These are phyloP conservation scores for Nemania bipapillata DNA, from an alignment of 2,329 filamentous ascomycete genomes.

Conservation along the genomic window DNA sequence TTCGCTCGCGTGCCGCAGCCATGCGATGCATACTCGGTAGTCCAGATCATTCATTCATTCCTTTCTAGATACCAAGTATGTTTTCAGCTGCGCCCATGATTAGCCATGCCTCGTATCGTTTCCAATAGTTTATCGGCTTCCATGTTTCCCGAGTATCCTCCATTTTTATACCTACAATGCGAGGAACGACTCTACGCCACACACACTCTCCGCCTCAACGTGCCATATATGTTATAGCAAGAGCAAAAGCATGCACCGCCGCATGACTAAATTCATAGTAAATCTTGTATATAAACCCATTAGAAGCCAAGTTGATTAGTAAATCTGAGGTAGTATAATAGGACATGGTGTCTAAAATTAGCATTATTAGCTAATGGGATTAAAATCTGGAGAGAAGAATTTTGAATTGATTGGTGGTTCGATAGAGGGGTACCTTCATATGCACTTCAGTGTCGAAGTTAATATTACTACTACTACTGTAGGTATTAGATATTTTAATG, in stretches of 20 bases:
- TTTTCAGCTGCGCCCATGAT: background rate
- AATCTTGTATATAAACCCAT: no score
- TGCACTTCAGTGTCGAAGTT: no score
- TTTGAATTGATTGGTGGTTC: background rate
- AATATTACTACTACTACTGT: no score
- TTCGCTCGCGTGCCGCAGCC: background rate
- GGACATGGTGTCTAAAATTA: no score
- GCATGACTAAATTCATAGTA: background rate
- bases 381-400: background rate
- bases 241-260: no score
- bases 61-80: background rate
- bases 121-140: constrained; percentile 24
- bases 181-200: background rate
- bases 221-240: constrained; percentile 26
- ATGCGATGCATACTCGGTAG: background rate
- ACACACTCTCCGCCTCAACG: constrained; percentile 17
- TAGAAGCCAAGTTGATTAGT: no score
- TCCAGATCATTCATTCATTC: background rate
- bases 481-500: no score
- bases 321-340: no score
- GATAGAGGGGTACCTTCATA: background rate
- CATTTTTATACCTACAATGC: no score
- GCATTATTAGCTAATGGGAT: background rate
- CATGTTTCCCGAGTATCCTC: no score
- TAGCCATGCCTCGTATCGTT: constrained; percentile 6